A percentile compares a stretch with the other conserved stretches of the same genome.
Evolutionary conservation across 2,329 filamentous ascomycete species (phyloP).

Genomic region (Colletotrichum tamarilloi): DNA sequence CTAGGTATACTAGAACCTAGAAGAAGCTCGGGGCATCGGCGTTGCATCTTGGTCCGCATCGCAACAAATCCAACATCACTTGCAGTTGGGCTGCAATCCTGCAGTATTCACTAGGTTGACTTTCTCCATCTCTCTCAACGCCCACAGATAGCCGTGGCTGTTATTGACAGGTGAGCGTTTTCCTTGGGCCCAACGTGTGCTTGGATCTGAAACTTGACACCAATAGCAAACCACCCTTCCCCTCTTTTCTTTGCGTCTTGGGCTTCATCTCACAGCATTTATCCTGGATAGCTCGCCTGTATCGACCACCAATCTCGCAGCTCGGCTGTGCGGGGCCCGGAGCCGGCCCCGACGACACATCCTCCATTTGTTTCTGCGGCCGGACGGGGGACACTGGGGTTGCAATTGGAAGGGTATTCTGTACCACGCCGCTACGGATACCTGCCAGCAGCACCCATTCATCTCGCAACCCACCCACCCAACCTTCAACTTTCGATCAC

Average conservation of each 20-base stretch:
- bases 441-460: neutral
- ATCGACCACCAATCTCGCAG: neutral
- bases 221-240: neutral
- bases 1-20: neutral
- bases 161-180: neutral
- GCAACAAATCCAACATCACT: neutral
- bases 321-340: neutral
- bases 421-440: neutral
- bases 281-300: neutral
- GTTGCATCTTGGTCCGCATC: neutral
- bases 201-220: slow-evolving; percentile 19
- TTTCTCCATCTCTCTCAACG: neutral
- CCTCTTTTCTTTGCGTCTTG: neutral
- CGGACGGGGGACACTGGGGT: neutral
- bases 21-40: neutral
- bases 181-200: neutral
- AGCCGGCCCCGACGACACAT: neutral
- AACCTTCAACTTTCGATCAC: neutral
- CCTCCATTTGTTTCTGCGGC: neutral
- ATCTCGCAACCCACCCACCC: slow-evolving; percentile 1
- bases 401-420: neutral
- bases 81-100: neutral
- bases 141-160: neutral
- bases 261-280: neutral
- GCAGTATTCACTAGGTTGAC: too few species aligned